These are phyloP conservation scores for Schizothecium vesticola DNA, from an alignment of 495 filamentous ascomycete species.

Conservation along the genomic window DNA sequence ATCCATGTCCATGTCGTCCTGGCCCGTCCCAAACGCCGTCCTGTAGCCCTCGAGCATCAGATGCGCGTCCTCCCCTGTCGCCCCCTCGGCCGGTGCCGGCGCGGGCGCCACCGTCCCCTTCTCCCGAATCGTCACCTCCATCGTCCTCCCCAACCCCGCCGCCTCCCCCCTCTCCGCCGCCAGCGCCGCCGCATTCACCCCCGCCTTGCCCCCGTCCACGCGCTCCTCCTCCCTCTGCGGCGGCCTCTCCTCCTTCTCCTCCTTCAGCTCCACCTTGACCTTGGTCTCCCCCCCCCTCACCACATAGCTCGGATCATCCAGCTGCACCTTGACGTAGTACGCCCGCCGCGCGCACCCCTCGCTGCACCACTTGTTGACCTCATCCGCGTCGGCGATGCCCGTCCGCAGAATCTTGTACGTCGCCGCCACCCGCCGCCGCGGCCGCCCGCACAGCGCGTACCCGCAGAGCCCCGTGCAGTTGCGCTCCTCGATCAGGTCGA, in stretches of 20 bases:
- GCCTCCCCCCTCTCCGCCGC: slow-evolving; percentile 50
- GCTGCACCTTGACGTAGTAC: slow-evolving; percentile 79
- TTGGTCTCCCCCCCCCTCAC: slow-evolving; percentile 26
- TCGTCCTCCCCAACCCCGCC: slow-evolving; percentile 21
- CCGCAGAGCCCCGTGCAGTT: slow-evolving; percentile 75
- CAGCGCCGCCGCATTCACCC: slow-evolving; percentile 50
- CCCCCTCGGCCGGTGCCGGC: slow-evolving; percentile 19
- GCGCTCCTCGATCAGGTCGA: slow-evolving; percentile 78
- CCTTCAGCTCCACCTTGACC: slow-evolving; percentile 36
- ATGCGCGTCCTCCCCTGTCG: slow-evolving; percentile 28
- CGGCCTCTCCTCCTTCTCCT: slow-evolving; percentile 21
- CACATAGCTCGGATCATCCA: slow-evolving; percentile 42
- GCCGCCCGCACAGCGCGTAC: slow-evolving; percentile 63
- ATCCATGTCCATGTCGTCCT: slow-evolving; percentile 12
- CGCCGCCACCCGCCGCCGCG: slow-evolving; percentile 13
- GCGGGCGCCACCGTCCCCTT: slow-evolving; percentile 34
- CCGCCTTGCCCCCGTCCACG: slow-evolving; percentile 34
- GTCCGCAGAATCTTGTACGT: slow-evolving; percentile 14
- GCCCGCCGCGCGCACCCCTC: slow-evolving; percentile 70
- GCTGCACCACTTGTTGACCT: slow-evolving; percentile 84
- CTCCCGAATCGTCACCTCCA: slow-evolving; percentile 47
- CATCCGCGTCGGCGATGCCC: slow-evolving; percentile 49
- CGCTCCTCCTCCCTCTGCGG: not conserved
- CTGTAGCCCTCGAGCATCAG: slow-evolving; percentile 46
- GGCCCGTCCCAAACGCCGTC: slow-evolving; percentile 24